phyloP scores from a whole-genome alignment of 1,139 yeast genomes.

The Geotrichum bryndzae region DNA sequence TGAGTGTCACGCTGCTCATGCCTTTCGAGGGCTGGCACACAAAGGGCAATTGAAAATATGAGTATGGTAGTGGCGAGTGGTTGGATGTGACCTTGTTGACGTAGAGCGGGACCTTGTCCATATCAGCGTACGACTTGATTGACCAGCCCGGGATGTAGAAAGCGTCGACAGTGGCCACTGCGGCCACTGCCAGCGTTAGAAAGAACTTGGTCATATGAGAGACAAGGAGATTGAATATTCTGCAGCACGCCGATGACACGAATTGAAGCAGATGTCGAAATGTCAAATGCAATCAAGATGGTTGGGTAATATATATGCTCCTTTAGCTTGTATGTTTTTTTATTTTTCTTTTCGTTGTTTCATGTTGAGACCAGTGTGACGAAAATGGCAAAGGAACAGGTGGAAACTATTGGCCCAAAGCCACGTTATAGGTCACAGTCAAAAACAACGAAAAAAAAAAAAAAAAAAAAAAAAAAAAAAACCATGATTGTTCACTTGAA shows the following conservation, averaged over 20 bases:
- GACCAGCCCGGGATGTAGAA: slow-evolving; percentile 29
- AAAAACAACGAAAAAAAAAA: background rate
- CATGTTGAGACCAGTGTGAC: background rate
- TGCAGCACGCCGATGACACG: background rate
- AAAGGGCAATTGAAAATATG: slow-evolving; percentile 72
- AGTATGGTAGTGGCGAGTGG: slow-evolving; percentile 68
- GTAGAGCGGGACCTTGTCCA: slow-evolving; percentile 61
- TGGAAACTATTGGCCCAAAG: background rate
- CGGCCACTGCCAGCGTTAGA: slow-evolving; percentile 8
- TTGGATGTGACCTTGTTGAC: slow-evolving; percentile 79
- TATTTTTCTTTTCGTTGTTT: background rate
- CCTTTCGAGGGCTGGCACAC: slow-evolving; percentile 63
- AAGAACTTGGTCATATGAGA: slow-evolving; percentile 5
- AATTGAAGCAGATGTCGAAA: background rate
- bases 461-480: too few relatives aligned
- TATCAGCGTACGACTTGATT: slow-evolving; percentile 36
- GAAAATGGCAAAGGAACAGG: background rate
- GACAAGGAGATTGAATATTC: background rate
- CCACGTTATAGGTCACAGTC: background rate
- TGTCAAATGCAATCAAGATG: background rate
- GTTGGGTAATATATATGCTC: background rate
- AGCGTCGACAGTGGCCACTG: slow-evolving; percentile 14
- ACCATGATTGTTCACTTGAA: too few relatives aligned
- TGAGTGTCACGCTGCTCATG: slow-evolving; percentile 56
- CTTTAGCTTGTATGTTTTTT: background rate